Conservation (phyloP, 257 asterid species). For the Penstemon eatonii region DNA sequence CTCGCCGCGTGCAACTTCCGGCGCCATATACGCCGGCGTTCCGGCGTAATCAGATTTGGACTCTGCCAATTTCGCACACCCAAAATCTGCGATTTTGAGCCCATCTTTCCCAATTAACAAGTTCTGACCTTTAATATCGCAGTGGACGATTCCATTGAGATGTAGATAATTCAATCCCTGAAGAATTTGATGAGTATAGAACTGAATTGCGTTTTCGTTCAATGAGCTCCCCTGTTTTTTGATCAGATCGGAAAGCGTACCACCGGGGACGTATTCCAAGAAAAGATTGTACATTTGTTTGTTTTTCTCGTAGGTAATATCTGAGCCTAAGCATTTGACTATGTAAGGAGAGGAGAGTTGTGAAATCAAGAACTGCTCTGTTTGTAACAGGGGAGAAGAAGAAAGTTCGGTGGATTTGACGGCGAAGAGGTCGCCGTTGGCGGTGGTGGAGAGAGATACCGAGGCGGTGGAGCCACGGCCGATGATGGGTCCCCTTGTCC, state of each 20-base stretch:
- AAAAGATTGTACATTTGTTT: slow-evolving; percentile 49
- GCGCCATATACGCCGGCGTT: slow-evolving; percentile 89
- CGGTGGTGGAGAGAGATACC: slow-evolving; percentile 58
- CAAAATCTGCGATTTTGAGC: slow-evolving; percentile 75
- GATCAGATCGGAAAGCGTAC: slow-evolving; percentile 66
- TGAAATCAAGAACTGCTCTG: slow-evolving; percentile 53
- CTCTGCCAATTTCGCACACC: slow-evolving; percentile 51
- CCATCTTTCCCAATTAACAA: slow-evolving; percentile 50
- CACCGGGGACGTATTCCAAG: slow-evolving; percentile 72
- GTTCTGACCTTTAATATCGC: slow-evolving; percentile 76
- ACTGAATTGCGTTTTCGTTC: slow-evolving; percentile 40
- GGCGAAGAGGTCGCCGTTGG: slow-evolving; percentile 59
- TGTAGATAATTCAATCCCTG: slow-evolving; percentile 66
- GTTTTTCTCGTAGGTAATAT: slow-evolving; percentile 32
- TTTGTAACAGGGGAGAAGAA: slow-evolving; percentile 45
- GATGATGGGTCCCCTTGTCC: slow-evolving; percentile 75
- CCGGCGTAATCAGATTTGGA: slow-evolving; percentile 45
- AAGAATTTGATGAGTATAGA: slow-evolving; percentile 43
- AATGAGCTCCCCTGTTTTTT: slow-evolving; percentile 49
- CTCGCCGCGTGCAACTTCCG: slow-evolving; percentile 86
- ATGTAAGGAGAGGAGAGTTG: slow-evolving; percentile 60
- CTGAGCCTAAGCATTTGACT: slow-evolving; percentile 60
- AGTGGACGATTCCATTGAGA: slow-evolving; percentile 56
- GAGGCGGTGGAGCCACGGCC: slow-evolving; percentile 84
- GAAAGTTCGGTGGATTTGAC: slow-evolving; percentile 61